Evolutionary conservation across 2,329 filamentous ascomycete genomes (phyloP).

Genomic region (Epichloe baconii): DNA sequence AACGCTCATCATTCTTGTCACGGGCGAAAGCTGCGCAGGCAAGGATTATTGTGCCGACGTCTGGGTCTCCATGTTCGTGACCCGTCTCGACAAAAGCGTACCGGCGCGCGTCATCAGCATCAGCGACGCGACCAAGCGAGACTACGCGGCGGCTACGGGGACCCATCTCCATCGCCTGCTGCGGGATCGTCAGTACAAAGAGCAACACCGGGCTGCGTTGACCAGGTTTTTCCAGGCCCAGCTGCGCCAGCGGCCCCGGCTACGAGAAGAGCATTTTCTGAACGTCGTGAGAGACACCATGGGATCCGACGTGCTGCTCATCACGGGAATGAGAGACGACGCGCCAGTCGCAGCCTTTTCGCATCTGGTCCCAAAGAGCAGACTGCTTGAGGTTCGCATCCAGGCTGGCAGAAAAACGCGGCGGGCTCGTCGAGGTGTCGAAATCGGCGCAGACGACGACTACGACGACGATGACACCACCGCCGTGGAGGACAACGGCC

Average conservation of each 20-base stretch:
- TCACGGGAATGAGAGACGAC: constrained; percentile 51
- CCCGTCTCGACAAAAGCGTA: constrained; percentile 14
- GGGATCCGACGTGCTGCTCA: constrained; percentile 40
- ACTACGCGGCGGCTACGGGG: constrained; percentile 36
- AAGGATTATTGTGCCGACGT: constrained; percentile 46
- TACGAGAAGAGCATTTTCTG: constrained; percentile 40
- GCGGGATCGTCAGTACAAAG: constrained; percentile 45
- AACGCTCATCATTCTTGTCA: constrained; percentile 44
- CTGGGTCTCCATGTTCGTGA: constrained; percentile 33
- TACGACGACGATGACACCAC: not conserved
- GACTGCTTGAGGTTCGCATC: constrained; percentile 41
- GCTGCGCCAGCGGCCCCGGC: constrained; percentile 25
- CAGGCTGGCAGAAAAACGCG: constrained; percentile 25
- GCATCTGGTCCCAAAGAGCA: constrained; percentile 38
- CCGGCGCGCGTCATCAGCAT: constrained; percentile 36
- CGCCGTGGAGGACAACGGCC: constrained; percentile 3
- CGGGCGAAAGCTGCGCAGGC: constrained; percentile 38
- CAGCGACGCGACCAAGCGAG: constrained; percentile 42
- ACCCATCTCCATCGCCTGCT: constrained; percentile 36
- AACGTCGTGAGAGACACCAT: constrained; percentile 25
- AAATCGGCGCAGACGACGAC: not conserved
- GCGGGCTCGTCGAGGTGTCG: constrained; percentile 19
- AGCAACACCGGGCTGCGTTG: constrained; percentile 40
- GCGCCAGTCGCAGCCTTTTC: constrained; percentile 40
- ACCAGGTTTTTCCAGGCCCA: constrained; percentile 37